Evolutionary conservation across 768 basidiomycete genomes (phyloP), one percentile per base, ranked within the genome.

Genomic region (Hortiboletus campestris): DNA sequence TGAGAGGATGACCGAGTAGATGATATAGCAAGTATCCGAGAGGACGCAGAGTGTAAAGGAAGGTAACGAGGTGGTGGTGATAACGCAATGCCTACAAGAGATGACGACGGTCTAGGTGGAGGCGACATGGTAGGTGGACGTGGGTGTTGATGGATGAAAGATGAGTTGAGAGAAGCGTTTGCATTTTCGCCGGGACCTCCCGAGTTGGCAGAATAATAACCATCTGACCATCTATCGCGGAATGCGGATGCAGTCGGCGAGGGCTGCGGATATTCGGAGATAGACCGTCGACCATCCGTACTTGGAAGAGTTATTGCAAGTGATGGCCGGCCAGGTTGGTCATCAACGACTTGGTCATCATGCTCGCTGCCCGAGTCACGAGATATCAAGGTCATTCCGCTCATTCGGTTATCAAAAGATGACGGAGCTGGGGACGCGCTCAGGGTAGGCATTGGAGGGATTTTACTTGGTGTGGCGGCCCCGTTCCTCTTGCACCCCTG

Each of bases 241-340:
- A 91, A 91, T n/a, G 86, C 87, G n/a, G 89, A 90, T 7, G 79
- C 84, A 4, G 88, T 88, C 2, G 89, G 89, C 11, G 89, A 91
- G 6, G 81, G 77, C 59, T 84, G 83, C 11, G 86, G 85, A 67
- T 86, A 86, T 51, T 84, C 81, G 13, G 87, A 88, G 29, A 84
- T 59, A 19, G 88, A 87, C 4, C 75, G 80, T 39, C 85, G 77
- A 17, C 64, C 63, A 13, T 68, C 66, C 17, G 61, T 58, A 70
- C 78, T 60, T 66, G 69, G 65, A 4, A 80, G 68, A 22, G 85
- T 85, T 44, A 83, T 59, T 19, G 81, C 76, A 56, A 84, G 69
- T 2, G 85, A 86, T 31, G 74, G 73, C 49, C 83, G 66, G 14
- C 65, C 73, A 2, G 57, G 66, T 29, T 59, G 64, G 36, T 69